Percentiles rank a stretch among this genome's conserved stretches.
These are phyloP conservation scores for Scenedesmus sp. DNA, from an alignment of 163 green algal genomes.

Conservation along the genomic window DNA sequence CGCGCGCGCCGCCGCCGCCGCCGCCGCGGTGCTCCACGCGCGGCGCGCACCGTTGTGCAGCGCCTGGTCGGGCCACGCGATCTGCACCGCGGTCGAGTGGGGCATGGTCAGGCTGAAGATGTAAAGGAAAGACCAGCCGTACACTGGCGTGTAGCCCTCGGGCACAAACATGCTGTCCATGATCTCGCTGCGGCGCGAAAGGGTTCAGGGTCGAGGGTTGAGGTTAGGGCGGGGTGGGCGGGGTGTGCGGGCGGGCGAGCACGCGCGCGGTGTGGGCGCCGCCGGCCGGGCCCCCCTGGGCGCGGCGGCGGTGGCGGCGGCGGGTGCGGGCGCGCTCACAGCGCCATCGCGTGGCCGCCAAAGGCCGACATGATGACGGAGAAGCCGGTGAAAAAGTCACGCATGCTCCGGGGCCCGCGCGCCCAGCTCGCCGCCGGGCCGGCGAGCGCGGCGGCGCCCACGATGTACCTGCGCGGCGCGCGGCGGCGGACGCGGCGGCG, in stretches of 20 bases:
- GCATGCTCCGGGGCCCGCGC: constrained; percentile 6
- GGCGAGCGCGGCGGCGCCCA: constrained; percentile 13
- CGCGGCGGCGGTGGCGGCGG: too few relatives aligned
- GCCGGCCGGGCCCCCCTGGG: too few relatives aligned
- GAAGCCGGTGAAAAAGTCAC: constrained; percentile 42
- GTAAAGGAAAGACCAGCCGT: constrained; percentile 37
- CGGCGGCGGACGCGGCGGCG: too few relatives aligned
- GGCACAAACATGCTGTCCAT: constrained; percentile 48
- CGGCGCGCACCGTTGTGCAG: constrained; percentile 25
- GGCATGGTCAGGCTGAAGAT: constrained; percentile 40
- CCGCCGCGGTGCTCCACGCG: too few relatives aligned
- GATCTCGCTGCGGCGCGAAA: constrained; percentile 31
- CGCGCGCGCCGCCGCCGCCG: too few relatives aligned
- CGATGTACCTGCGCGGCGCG: constrained; percentile 22
- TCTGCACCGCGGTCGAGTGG: constrained; percentile 36
- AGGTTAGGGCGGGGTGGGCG: too few relatives aligned
- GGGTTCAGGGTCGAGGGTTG: too few relatives aligned
- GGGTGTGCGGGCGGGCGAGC: too few relatives aligned
- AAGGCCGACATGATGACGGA: constrained; percentile 34
- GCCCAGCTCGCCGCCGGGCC: background rate
- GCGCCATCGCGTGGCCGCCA: constrained; percentile 31
- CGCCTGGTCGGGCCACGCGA: constrained; percentile 41
- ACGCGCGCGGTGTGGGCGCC: too few relatives aligned
- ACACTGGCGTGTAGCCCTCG: constrained; percentile 37
- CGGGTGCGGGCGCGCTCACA: constrained; percentile 4